Conservation (phyloP, 2,329 filamentous ascomycete genomes). For the Amylocarpus encephaloides region DNA sequence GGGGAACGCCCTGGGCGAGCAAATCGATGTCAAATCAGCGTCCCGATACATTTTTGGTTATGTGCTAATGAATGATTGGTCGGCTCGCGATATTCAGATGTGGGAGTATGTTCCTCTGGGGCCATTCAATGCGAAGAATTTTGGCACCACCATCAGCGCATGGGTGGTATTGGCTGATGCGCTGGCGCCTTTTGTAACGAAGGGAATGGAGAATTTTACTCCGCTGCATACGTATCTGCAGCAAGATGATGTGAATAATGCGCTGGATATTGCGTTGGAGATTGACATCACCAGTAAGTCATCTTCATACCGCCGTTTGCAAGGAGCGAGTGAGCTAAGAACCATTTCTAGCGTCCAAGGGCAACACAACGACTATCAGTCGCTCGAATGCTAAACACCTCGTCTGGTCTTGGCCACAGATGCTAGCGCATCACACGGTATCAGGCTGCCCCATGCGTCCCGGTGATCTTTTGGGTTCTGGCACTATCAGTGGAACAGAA, state of each 20-base stretch:
- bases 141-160: constrained; percentile 68
- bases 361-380: constrained; percentile 39
- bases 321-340: too few relatives aligned
- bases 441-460: constrained; percentile 68
- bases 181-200: constrained; percentile 58
- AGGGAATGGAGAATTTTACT: constrained; percentile 48
- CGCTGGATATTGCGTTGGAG: constrained; percentile 64
- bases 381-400: constrained; percentile 60
- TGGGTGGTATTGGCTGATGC: constrained; percentile 77
- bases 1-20: constrained; percentile 57
- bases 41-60: constrained; percentile 73
- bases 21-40: constrained; percentile 47
- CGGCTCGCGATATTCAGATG: constrained; percentile 71
- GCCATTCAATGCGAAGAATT: constrained; percentile 81
- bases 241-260: constrained; percentile 46
- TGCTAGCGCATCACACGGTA: constrained; percentile 73
- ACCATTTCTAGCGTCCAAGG: constrained; percentile 39
- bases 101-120: constrained; percentile 83
- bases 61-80: constrained; percentile 85
- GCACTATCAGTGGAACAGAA: constrained; percentile 64
- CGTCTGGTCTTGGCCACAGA: constrained; percentile 75
- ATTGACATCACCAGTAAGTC: constrained; percentile 59
- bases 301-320: too few relatives aligned
- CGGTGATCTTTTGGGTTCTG: constrained; percentile 70
- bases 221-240: constrained; percentile 56